Percentiles rank a stretch among this genome's conserved stretches.
Conservation (phyloP, 1,284 basidiomycete species). For the Cryptococcus hybrid region DNA sequence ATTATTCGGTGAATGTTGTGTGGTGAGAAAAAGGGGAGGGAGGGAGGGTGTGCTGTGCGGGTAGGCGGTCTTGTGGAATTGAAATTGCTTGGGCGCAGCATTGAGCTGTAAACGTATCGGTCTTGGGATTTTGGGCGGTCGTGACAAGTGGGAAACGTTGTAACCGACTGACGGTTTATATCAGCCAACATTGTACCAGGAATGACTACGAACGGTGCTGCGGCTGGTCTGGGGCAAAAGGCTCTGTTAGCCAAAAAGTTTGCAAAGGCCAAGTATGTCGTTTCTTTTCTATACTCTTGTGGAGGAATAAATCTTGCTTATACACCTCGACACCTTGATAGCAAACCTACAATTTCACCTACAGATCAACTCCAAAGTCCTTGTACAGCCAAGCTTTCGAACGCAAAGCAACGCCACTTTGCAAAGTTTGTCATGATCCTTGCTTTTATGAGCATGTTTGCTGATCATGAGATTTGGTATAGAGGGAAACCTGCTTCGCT, state of each 20-base stretch:
- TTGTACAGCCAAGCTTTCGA: constrained; percentile 80
- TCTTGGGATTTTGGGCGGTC: background rate
- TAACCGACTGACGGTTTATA: background rate
- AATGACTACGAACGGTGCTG: constrained; percentile 27
- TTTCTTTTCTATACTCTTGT: background rate
- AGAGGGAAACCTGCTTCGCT: constrained; percentile 37
- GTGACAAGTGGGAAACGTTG: background rate
- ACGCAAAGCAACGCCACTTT: constrained; percentile 89
- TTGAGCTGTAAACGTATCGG: too few species aligned
- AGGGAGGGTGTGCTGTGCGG: background rate
- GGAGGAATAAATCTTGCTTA: background rate
- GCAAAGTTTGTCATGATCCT: constrained; percentile 56
- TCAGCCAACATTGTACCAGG: constrained; percentile 49
- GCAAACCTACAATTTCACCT: constrained; percentile 80
- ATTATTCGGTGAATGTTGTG: too few species aligned
- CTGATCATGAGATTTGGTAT: constrained; percentile 7
- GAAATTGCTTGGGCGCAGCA: too few species aligned
- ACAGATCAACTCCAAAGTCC: constrained; percentile 93
- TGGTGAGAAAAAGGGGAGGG: background rate
- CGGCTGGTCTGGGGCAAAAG: constrained; percentile 76
- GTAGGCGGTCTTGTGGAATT: too few species aligned
- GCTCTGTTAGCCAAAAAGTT: constrained; percentile 84
- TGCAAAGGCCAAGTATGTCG: constrained; percentile 71
- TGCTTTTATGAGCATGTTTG: background rate
- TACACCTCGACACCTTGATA: constrained; percentile 32